Conservation (phyloP, 345 rosid genomes). For the Salix caprea region DNA sequence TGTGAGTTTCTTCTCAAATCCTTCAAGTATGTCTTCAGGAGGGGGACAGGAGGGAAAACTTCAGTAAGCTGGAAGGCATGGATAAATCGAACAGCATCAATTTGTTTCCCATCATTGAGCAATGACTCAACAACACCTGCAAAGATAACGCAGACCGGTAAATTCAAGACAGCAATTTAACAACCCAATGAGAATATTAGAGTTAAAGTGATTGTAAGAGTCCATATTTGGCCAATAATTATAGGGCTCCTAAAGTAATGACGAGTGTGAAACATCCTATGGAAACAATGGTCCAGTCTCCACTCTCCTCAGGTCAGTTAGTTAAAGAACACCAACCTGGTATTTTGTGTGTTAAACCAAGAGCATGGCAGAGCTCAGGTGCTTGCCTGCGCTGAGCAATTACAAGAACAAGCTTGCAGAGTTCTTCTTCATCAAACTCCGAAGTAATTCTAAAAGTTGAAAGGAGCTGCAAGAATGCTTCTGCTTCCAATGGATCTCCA, state of each 20-base stretch:
- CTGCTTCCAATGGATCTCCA: conserved; percentile 58
- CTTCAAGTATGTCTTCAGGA: conserved; percentile 50
- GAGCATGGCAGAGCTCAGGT: conserved; percentile 58
- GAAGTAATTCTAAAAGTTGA: conserved; percentile 62
- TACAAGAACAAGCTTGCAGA: conserved; percentile 60
- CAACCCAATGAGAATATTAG: not conserved
- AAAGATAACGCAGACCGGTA: conserved; percentile 1
- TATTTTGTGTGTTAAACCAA: conserved; percentile 57
- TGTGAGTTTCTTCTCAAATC: conserved; percentile 44
- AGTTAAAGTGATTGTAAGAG: conserved; percentile 1
- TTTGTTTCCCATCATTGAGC: conserved; percentile 42
- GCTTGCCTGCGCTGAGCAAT: conserved; percentile 53
- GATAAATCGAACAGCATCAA: conserved; percentile 53
- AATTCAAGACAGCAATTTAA: not conserved
- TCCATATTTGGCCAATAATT: not conserved
- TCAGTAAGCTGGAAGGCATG: conserved; percentile 52
- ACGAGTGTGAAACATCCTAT: conserved; percentile 16
- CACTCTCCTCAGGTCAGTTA: conserved; percentile 36
- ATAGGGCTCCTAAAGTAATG: conserved; percentile 4
- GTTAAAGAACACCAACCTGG: conserved; percentile 59
- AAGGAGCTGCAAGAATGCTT: conserved; percentile 63
- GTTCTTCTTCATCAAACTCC: conserved; percentile 60
- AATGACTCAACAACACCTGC: conserved; percentile 48
- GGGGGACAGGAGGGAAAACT: conserved; percentile 49
- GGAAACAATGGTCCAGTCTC: conserved; percentile 26